These are phyloP conservation scores for Paecilomyces sp. DNA, from an alignment of 2,329 filamentous ascomycete species.

Conservation along the genomic window DNA sequence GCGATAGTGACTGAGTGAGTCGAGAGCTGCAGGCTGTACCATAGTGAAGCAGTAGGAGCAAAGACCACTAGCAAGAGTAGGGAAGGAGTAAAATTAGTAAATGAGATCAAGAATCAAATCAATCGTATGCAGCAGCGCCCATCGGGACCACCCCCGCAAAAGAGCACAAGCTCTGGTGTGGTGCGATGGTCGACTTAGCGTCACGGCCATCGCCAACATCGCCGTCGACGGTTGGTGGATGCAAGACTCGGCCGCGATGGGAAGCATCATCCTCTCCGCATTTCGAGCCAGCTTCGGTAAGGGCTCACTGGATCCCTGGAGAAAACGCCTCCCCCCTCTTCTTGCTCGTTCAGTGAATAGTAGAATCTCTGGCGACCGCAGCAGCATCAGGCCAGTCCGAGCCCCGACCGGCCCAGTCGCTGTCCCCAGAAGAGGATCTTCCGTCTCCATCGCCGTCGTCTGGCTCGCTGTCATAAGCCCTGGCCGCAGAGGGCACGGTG, in stretches of 20 bases:
- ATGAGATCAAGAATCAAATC: neutral
- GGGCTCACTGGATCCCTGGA: neutral
- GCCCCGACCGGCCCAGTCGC: constrained; percentile 7
- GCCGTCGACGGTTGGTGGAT: neutral
- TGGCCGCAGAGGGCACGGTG: neutral
- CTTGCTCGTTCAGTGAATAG: neutral
- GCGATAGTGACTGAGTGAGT: too few species aligned
- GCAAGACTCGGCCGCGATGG: neutral
- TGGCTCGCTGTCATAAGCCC: neutral
- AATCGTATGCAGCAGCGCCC: neutral
- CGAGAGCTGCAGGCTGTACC: too few species aligned
- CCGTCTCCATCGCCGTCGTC: constrained; percentile 3
- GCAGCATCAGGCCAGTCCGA: neutral
- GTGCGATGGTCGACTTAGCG: neutral
- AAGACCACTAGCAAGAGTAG: too few species aligned
- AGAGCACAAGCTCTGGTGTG: neutral
- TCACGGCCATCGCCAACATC: neutral
- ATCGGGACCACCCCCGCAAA: neutral
- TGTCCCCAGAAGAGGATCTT: constrained; percentile 15
- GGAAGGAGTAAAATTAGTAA: too few species aligned
- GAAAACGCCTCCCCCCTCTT: neutral
- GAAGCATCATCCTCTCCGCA: neutral
- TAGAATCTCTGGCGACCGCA: neutral
- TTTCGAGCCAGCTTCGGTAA: neutral
- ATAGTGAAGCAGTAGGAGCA: too few species aligned